Evolutionary conservation across 352 stramenopile species (phyloP).

Genomic region (Aphanomyces stellatus): DNA sequence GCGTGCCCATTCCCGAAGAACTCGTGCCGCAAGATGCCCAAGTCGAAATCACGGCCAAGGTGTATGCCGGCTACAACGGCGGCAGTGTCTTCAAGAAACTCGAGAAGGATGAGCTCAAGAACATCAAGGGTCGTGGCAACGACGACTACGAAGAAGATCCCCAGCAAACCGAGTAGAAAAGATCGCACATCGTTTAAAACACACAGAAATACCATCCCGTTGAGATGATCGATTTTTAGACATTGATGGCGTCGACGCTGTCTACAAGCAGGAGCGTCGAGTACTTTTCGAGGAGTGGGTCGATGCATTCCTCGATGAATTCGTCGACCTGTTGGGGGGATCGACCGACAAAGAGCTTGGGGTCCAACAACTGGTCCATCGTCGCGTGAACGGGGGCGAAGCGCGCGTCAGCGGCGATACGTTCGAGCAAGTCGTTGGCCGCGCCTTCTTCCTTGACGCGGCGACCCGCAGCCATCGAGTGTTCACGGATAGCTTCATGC

Average conservation of each 20-base stretch:
- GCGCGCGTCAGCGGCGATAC: slow-evolving; percentile 90
- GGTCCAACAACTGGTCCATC: slow-evolving; percentile 94
- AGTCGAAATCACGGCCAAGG: slow-evolving; percentile 99
- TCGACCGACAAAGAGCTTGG: slow-evolving; percentile 95
- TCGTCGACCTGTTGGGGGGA: slow-evolving; percentile 93
- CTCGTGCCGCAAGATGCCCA: slow-evolving; percentile 96
- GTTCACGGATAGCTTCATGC: slow-evolving; percentile 97
- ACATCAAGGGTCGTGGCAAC: slow-evolving; percentile 85
- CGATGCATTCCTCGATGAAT: slow-evolving; percentile 93
- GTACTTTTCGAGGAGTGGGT: slow-evolving; percentile 89
- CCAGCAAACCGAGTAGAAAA: background rate
- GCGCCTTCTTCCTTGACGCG: slow-evolving; percentile 97
- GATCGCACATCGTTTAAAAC: too few species aligned
- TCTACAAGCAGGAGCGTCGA: slow-evolving; percentile 84
- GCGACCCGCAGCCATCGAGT: slow-evolving; percentile 97
- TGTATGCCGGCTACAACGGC: slow-evolving; percentile 83
- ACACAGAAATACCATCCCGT: too few species aligned
- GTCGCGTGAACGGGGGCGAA: slow-evolving; percentile 94
- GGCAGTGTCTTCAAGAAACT: slow-evolving; percentile 89
- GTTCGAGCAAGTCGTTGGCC: slow-evolving; percentile 96
- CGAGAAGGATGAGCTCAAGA: slow-evolving; percentile 88
- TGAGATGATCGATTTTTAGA: slow-evolving; percentile 64
- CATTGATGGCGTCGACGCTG: slow-evolving; percentile 94
- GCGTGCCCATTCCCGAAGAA: slow-evolving; percentile 96
- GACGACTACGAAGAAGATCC: slow-evolving; percentile 40